Base-by-base conservation (phyloP, 1,284 basidiomycete genomes). In the Prillingera fragicola region DNA sequence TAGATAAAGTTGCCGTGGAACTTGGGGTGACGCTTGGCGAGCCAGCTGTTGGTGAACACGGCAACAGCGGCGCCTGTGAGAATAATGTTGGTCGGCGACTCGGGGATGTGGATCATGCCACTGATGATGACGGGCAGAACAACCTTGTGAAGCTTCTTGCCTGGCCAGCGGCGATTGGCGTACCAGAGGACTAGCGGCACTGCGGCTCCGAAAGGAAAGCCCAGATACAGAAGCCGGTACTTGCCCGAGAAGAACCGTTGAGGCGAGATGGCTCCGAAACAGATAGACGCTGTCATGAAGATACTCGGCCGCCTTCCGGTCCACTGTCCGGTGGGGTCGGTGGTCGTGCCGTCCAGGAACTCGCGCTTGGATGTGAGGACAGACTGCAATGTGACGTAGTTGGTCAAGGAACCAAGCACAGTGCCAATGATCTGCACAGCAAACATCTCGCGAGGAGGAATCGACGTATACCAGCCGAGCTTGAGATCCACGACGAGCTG, bases 1-100 rank as follows among this genome's bases (percentile, higher is more conserved):
- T 70, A 68, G 29, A 69, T 54, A 48, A 69, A 70, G 37, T 59
- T 54, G 5, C 57, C 54, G 50, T 67, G 62, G 5, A 49, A 31
- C 24, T 55, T 52, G 5, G 67, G 66, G 43, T 63, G 60, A 15
- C 50, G 44, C 43, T 62, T 72, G 25, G 53, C 71, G 33, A 62
- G 60, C 54, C 57, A 70, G 35, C 61, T 65, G 60, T 70, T 75
- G 49, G 57, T 70, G 43, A 51, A 56, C 12, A 67, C 67, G 3
- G 74, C 70, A 8, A 67, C 65, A 14, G 70, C 57, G 31, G 72
- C 63, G 12, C 72, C 71, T 2, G 67, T 69, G 29, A 75, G 60
- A 49, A 77, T 75, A 56, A 77, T 69, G 54, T 77, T 76, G 12
- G 74, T 71, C 1, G 75, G 75, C 69, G 62, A 66, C 55, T 72